Percentiles rank a stretch among this genome's conserved stretches.
Conservation (phyloP, 768 basidiomycete genomes). For the Mycena floridula region DNA sequence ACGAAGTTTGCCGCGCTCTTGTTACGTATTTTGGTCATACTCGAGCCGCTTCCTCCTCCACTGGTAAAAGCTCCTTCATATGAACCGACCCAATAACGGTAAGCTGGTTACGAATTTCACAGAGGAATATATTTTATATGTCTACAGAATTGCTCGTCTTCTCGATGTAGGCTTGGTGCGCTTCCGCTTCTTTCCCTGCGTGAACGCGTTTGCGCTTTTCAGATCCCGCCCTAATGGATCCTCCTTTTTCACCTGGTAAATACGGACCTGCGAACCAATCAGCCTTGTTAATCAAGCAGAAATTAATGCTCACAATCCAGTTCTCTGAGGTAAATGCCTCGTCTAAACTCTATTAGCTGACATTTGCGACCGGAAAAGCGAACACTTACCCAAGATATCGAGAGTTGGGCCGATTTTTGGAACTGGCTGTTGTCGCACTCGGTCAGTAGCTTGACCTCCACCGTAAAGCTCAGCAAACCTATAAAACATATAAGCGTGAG, state of each 20-base stretch:
- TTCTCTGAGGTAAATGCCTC: conserved; percentile 99
- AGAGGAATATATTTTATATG: too few species aligned
- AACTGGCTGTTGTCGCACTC: conserved; percentile 83
- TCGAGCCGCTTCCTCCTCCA: too few species aligned
- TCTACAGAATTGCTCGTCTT: conserved; percentile 43
- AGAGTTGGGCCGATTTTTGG: conserved; percentile 75
- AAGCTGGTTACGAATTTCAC: too few species aligned
- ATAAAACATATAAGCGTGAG: conserved; percentile 4
- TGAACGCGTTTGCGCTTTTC: conserved; percentile 82
- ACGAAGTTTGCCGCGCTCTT: too few species aligned
- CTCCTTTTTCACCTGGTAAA: conserved; percentile 93
- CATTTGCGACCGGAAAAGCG: conserved; percentile 1
- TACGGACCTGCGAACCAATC: conserved; percentile 55
- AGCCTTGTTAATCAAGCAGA: conserved; percentile 1
- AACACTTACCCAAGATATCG: conserved; percentile 74
- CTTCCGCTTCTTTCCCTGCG: conserved; percentile 85
- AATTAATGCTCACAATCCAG: conserved; percentile 75
- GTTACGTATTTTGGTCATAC: too few species aligned
- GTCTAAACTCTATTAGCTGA: conserved; percentile 39
- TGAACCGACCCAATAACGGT: too few species aligned
- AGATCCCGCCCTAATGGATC: conserved; percentile 87
- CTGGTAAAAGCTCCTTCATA: too few species aligned
- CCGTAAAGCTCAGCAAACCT: conserved; percentile 90
- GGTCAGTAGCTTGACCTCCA: conserved; percentile 61
- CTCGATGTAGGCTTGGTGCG: conserved; percentile 62